phyloP scores from a whole-genome alignment of 768 basidiomycete genomes.

The Suillus subalutaceus region DNA sequence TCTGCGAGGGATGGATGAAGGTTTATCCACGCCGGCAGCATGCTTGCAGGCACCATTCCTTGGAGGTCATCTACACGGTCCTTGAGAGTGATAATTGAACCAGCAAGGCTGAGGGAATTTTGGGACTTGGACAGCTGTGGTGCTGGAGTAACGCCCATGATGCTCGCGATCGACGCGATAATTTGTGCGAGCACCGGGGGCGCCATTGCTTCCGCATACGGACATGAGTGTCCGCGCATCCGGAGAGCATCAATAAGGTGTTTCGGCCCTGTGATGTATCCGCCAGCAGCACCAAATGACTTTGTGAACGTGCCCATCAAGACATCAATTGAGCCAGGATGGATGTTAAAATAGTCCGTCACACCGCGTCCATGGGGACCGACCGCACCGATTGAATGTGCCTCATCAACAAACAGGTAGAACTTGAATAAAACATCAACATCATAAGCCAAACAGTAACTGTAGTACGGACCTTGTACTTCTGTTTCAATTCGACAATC shows the following conservation, averaged over 20 bases:
- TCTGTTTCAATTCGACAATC: conserved; percentile 85
- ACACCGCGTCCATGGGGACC: conserved; percentile 96
- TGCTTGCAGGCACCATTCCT: conserved; percentile 66
- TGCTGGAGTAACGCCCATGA: conserved; percentile 79
- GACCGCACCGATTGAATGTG: conserved; percentile 95
- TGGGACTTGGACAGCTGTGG: conserved; percentile 34
- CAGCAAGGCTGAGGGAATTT: conserved; percentile 38
- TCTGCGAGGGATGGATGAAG: conserved; percentile 75
- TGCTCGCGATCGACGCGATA: conserved; percentile 90
- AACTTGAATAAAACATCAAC: conserved; percentile 56
- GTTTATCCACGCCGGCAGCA: conserved; percentile 77
- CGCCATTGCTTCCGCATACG: conserved; percentile 89
- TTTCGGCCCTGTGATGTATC: conserved; percentile 90
- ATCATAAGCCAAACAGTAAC: neutral
- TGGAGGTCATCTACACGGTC: conserved; percentile 49
- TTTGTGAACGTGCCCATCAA: conserved; percentile 99
- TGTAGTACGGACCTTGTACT: conserved; percentile 78
- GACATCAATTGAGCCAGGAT: conserved; percentile 83
- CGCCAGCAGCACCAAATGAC: conserved; percentile 92
- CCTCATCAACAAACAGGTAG: conserved; percentile 95
- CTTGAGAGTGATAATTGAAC: conserved; percentile 28
- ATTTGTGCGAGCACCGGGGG: conserved; percentile 94
- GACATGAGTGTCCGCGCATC: conserved; percentile 74
- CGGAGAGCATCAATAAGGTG: conserved; percentile 81
- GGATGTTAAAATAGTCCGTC: conserved; percentile 88